These are phyloP conservation scores for Entoloma clypeatum DNA, from an alignment of 1,284 basidiomycete species.

Conservation along the genomic window DNA sequence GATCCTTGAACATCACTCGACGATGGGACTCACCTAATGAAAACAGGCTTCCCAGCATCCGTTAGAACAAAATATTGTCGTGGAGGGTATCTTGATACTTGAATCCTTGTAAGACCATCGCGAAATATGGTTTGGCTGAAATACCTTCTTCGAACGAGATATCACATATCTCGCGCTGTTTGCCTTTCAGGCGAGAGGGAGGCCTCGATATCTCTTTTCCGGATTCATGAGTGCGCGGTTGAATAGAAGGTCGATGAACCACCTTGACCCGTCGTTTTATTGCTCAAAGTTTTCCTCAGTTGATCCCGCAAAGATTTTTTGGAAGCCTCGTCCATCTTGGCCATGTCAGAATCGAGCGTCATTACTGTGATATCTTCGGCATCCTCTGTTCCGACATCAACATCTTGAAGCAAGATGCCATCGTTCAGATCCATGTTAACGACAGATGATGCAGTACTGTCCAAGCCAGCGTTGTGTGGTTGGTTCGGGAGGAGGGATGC, in stretches of 20 bases:
- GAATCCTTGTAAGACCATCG: conserved; percentile 11
- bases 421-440: conserved; percentile 59
- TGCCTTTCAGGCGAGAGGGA: conserved; percentile 26
- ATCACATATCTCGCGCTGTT: conserved; percentile 27
- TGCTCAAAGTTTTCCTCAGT: conserved; percentile 59
- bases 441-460: conserved; percentile 66
- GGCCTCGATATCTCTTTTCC: conserved; percentile 9
- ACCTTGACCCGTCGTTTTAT: conserved; percentile 42
- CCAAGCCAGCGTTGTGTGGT: conserved; percentile 33
- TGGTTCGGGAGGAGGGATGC: conserved; percentile 28
- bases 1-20: conserved; percentile 7
- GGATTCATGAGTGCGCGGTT: neutral
- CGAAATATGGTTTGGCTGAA: conserved; percentile 4
- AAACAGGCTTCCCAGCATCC: conserved; percentile 93
- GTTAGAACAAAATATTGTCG: conserved; percentile 91
- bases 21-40: conserved; percentile 57
- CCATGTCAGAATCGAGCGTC: conserved; percentile 37
- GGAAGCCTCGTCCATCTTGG: conserved; percentile 49
- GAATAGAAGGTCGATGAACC: conserved; percentile 8
- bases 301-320: conserved; percentile 67
- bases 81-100: conserved; percentile 51
- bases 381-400: conserved; percentile 53
- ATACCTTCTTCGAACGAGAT: conserved; percentile 31
- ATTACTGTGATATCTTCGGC: conserved; percentile 45
- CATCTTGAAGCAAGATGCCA: conserved; percentile 63